Evolutionary conservation across 768 basidiomycete species (phyloP).

Genomic region (Boletus tomentosulus): DNA sequence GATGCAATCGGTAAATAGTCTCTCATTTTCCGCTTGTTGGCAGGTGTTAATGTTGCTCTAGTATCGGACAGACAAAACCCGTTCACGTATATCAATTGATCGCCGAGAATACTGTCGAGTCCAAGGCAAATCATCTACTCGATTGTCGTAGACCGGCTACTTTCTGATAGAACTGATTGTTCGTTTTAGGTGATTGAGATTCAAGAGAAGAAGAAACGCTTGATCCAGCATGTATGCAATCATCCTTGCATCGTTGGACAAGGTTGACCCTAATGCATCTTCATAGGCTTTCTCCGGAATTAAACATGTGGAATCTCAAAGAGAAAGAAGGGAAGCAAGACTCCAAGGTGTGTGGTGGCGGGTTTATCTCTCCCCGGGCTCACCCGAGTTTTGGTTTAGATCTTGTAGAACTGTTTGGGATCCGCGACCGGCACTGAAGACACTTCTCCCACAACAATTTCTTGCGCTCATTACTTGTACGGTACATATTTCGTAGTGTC

Average conservation of each 20-base stretch:
- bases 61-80: constrained; percentile 77
- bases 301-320: constrained; percentile 67
- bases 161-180: background rate
- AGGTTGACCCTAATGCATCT: background rate
- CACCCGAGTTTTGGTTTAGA: constrained; percentile 35
- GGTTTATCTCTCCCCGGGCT: background rate
- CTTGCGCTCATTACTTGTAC: background rate
- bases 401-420: constrained; percentile 54
- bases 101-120: constrained; percentile 84
- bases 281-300: constrained; percentile 81
- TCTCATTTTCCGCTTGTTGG: background rate
- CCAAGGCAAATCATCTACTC: constrained; percentile 50
- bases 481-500: constrained; percentile 15
- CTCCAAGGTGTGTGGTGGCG: constrained; percentile 55
- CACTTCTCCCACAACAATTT: background rate
- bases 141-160: background rate
- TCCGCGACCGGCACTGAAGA: constrained; percentile 24
- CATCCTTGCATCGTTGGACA: background rate
- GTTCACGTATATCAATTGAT: constrained; percentile 90
- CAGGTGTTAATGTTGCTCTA: constrained; percentile 13
- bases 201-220: constrained; percentile 76
- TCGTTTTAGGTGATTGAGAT: constrained; percentile 68
- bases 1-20: constrained; percentile 60
- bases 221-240: constrained; percentile 64
- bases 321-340: constrained; percentile 75